Percentiles rank a stretch among this genome's conserved stretches.
These are phyloP conservation scores for Auriscalpium microsporum DNA, from an alignment of 768 basidiomycete genomes.

Conservation along the genomic window DNA sequence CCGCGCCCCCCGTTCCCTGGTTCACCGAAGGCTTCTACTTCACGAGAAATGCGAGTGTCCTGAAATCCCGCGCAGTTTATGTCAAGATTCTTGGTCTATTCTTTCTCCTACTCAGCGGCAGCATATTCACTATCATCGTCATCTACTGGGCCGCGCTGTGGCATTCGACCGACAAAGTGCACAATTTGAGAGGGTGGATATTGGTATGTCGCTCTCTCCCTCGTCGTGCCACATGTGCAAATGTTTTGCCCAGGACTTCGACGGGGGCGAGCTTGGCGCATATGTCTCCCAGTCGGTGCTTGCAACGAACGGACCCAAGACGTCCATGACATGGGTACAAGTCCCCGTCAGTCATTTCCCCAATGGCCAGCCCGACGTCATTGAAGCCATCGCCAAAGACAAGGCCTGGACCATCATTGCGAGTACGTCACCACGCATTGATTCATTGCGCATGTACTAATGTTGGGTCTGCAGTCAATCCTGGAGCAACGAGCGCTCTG, in stretches of 20 bases:
- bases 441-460: neutral
- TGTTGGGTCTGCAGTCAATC: conserved; percentile 27
- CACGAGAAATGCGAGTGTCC: conserved; percentile 11
- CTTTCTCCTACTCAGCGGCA: conserved; percentile 25
- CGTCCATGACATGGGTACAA: conserved; percentile 38
- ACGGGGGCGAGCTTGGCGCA: conserved; percentile 44
- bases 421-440: conserved; percentile 29
- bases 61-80: conserved; percentile 31
- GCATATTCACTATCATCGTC: conserved; percentile 40
- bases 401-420: conserved; percentile 46
- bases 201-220: conserved; percentile 34
- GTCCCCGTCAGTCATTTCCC: conserved; percentile 36
- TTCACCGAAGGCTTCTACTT: conserved; percentile 13
- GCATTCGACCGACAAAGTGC: conserved; percentile 28
- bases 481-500: conserved; percentile 20
- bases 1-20: conserved; percentile 1
- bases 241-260: conserved; percentile 44
- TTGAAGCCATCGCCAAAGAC: conserved; percentile 38
- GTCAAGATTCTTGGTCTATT: conserved; percentile 31
- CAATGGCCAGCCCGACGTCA: conserved; percentile 34
- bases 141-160: conserved; percentile 58
- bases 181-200: conserved; percentile 44
- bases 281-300: conserved; percentile 33
- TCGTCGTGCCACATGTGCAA: neutral
- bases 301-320: conserved; percentile 19